phyloP scores from a whole-genome alignment of 495 filamentous ascomycete species.

The Poronia punctata region DNA sequence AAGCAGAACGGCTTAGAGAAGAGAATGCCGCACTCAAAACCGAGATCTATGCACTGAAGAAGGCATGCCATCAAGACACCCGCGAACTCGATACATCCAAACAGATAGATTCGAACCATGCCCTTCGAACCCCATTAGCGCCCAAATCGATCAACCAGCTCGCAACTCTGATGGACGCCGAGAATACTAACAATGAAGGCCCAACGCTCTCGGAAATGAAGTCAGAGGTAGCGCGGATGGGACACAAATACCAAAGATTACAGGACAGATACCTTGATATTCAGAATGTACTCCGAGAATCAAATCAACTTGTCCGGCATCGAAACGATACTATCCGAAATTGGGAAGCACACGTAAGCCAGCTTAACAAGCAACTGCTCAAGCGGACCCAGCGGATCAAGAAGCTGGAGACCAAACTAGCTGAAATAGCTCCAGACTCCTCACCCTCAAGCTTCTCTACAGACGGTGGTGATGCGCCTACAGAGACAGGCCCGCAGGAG shows the following conservation, averaged over 20 bases:
- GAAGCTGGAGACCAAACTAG: conserved; percentile 18
- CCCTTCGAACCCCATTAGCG: conserved; percentile 16
- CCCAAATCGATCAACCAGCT: conserved; percentile 15
- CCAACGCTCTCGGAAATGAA: conserved; percentile 19
- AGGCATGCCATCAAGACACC: background rate
- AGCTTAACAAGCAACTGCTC: conserved; percentile 14
- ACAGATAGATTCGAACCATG: background rate
- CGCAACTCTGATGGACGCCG: conserved; percentile 9
- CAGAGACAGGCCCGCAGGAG: background rate
- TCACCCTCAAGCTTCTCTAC: conserved; percentile 13
- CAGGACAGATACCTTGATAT: conserved; percentile 18
- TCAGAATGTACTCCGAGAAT: conserved; percentile 30
- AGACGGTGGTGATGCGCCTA: conserved; percentile 2
- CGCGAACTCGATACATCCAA: background rate
- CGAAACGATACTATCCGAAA: conserved; percentile 13
- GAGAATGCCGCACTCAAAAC: conserved; percentile 29
- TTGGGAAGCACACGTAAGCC: conserved; percentile 20
- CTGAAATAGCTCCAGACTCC: conserved; percentile 5
- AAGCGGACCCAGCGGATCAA: conserved; percentile 22
- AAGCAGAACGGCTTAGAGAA: conserved; percentile 21
- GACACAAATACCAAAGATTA: conserved; percentile 17
- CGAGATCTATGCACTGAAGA: conserved; percentile 21
- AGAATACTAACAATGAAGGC: conserved; percentile 12
- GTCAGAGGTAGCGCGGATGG: conserved; percentile 23
- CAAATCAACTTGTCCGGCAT: conserved; percentile 19